Evolutionary conservation across 1,284 basidiomycete genomes (phyloP), one percentile per base, ranked within the genome.

Genomic region (Golubevia pallescens): DNA sequence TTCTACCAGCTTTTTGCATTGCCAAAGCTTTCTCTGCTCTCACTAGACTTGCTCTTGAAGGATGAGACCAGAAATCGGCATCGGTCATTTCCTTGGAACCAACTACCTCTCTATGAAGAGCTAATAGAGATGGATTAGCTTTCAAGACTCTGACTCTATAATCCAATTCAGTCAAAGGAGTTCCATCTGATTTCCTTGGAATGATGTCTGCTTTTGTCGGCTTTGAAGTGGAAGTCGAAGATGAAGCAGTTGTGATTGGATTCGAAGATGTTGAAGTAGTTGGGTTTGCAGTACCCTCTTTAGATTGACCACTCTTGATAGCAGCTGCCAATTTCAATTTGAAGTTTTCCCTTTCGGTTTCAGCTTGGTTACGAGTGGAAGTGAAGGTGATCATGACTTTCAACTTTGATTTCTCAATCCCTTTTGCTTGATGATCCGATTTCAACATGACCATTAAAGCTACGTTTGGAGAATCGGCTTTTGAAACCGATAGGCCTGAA

Each of bases 41-140:
- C 19, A 85, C 60, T 14, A 85, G 68, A 52, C 77, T 73, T 13
- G 67, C 67, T 0, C 82, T 71, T n/a, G 75, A 66, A 3, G 82
- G 82, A 63, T 84, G 81, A 0, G 77, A 69, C 82, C 82, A 85
- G 62, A 85, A 85, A 55, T 84, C 82, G n/a, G 73, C 66, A 57
- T 85, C 82, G 0, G 67, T 62, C 8, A 78, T 61, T 2, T 69
- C 61, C 52, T 70, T 72, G 13, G 74, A 66, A 19, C 77, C 77
- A 58, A 85, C 82, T 23, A 83, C 74, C 24, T 85, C 77, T 28
- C 75, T 77, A 70, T 84, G 81, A 2, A 85, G 68, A 1, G 76
- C 64, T 8, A 73, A 65, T 3, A 85, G 71, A 8, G 62, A 42
- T 0, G 80, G 73, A 24, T 84, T 75, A 32, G 78, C 71, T 6